A percentile compares a stretch with the other conserved stretches of the same genome.
These are phyloP conservation scores for Jacaranda mimosifolia DNA, from an alignment of 257 asterid species.

Conservation along the genomic window DNA sequence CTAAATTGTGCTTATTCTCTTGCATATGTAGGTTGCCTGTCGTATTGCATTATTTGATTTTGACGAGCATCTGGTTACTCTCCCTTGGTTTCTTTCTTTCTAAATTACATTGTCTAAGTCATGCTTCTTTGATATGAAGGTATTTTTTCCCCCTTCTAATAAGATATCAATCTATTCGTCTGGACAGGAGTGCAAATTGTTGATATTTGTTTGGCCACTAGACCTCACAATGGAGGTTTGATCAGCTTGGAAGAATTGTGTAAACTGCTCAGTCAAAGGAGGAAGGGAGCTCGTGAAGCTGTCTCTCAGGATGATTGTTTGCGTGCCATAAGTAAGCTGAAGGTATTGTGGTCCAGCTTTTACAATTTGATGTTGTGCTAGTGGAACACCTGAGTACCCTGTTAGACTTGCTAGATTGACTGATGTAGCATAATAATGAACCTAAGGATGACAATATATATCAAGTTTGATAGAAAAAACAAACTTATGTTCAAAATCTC, in stretches of 20 bases:
- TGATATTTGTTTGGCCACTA: slow-evolving; percentile 86
- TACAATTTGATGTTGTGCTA: neutral
- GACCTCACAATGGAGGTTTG: slow-evolving; percentile 91
- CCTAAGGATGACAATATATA: neutral
- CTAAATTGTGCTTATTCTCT: slow-evolving; percentile 27
- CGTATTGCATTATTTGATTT: slow-evolving; percentile 3
- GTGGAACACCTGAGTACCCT: too few relatives aligned
- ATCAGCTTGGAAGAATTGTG: slow-evolving; percentile 92
- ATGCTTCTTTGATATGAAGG: neutral
- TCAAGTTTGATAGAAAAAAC: slow-evolving; percentile 17
- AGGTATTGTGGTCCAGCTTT: slow-evolving; percentile 57
- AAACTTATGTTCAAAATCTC: neutral
- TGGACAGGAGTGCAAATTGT: too few relatives aligned
- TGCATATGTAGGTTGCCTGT: slow-evolving; percentile 1
- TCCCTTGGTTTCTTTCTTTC: neutral
- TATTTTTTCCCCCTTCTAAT: slow-evolving; percentile 27
- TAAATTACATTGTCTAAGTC: slow-evolving; percentile 17
- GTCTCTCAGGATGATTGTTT: slow-evolving; percentile 95
- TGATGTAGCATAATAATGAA: neutral
- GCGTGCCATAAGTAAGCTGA: slow-evolving; percentile 97
- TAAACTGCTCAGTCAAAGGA: slow-evolving; percentile 77
- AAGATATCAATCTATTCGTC: slow-evolving; percentile 44
- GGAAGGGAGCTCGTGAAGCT: slow-evolving; percentile 88
- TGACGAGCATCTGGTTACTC: neutral
- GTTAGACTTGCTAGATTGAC: neutral